Conservation (phyloP, 129 eudicot genomes). For the Tagetes patula region DNA sequence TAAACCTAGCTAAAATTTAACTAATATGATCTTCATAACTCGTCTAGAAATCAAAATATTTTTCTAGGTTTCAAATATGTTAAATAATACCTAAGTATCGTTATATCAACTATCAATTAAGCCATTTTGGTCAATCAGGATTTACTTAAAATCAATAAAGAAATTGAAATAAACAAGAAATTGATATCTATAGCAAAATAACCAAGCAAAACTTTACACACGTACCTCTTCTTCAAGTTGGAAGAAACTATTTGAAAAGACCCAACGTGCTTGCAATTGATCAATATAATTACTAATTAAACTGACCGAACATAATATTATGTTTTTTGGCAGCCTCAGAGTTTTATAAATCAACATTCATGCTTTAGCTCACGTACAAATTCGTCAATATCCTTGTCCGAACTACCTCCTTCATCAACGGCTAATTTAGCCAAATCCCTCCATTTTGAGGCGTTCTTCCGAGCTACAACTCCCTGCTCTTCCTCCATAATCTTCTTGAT, state of each 20-base stretch:
- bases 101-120: too few relatives aligned
- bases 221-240: slow-evolving; percentile 50
- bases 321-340: too few relatives aligned
- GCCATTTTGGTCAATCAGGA: too few relatives aligned
- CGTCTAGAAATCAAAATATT: too few relatives aligned
- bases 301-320: slow-evolving; percentile 21
- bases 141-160: too few relatives aligned
- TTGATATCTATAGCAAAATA: too few relatives aligned
- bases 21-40: too few relatives aligned
- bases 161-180: too few relatives aligned
- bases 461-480: slow-evolving; percentile 17
- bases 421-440: slow-evolving; percentile 32
- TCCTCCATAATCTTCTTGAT: slow-evolving; percentile 27
- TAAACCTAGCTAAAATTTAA: too few relatives aligned
- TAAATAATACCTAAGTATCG: too few relatives aligned
- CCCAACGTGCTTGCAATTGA: slow-evolving; percentile 30
- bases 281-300: slow-evolving; percentile 18
- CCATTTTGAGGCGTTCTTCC: slow-evolving; percentile 29
- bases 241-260: slow-evolving; percentile 32
- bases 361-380: slow-evolving; percentile 23
- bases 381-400: slow-evolving; percentile 28
- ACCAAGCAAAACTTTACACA: not conserved
- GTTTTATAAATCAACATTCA: not conserved
- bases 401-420: slow-evolving; percentile 27
- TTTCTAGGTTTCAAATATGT: too few relatives aligned